Percentiles rank a stretch among this genome's conserved stretches.
Evolutionary conservation across 176 grass and related monocot genomes (phyloP).

Genomic region (Hordeum marinum): DNA sequence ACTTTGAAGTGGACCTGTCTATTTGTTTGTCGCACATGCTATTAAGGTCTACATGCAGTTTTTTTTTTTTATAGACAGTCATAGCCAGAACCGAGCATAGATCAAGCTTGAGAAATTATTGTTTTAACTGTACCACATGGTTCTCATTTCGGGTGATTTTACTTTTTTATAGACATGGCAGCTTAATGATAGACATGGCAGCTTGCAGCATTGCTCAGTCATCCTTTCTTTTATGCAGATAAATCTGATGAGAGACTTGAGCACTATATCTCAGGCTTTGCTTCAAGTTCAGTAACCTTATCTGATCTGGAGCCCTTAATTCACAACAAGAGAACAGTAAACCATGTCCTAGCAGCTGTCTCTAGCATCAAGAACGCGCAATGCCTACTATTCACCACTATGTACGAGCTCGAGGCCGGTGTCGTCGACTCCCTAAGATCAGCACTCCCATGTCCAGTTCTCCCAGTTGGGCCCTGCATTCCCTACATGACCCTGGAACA

Average conservation of each 20-base stretch:
- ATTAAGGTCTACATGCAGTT: neutral
- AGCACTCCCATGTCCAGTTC: conserved; percentile 26
- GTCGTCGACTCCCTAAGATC: conserved; percentile 27
- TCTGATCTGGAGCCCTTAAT: conserved; percentile 38
- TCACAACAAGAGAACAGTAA: conserved; percentile 15
- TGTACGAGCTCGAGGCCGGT: conserved; percentile 41
- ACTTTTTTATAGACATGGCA: neutral
- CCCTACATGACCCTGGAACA: conserved; percentile 21
- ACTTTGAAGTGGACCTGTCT: neutral
- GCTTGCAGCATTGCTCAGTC: conserved; percentile 4
- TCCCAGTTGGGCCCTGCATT: conserved; percentile 44
- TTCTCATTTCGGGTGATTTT: neutral
- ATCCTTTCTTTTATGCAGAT: conserved; percentile 18
- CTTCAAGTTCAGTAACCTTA: conserved; percentile 30
- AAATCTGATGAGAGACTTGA: conserved; percentile 30
- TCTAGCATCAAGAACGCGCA: conserved; percentile 28
- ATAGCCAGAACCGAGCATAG: neutral
- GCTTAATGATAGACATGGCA: neutral
- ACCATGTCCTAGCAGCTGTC: neutral
- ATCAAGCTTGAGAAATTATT: neutral
- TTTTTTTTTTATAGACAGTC: neutral
- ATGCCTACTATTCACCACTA: conserved; percentile 51
- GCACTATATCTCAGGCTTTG: conserved; percentile 10
- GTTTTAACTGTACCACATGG: neutral
- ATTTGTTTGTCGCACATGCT: neutral